phyloP scores from a whole-genome alignment of 805 yeast species.

The Candida xiaguanensis region DNA sequence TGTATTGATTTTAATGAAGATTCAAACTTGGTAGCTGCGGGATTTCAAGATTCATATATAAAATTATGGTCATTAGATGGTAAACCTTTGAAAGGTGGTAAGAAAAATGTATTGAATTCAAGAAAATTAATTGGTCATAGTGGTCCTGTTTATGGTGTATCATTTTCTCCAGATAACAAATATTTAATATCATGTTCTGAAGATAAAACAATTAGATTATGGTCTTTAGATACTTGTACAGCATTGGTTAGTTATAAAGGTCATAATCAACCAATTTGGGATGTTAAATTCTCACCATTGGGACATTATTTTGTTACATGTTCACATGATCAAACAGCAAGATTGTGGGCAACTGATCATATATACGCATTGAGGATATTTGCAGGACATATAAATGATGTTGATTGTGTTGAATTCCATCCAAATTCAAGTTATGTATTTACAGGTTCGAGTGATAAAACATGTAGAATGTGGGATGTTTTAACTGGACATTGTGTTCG shows the following conservation, averaged over 20 bases:
- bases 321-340: constrained; percentile 95
- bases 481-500: constrained; percentile 85
- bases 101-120: constrained; percentile 42
- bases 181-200: constrained; percentile 81
- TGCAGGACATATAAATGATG: constrained; percentile 97
- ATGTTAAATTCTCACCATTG: constrained; percentile 86
- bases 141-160: constrained; percentile 88
- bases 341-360: constrained; percentile 97
- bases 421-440: constrained; percentile 93
- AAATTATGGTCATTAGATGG: constrained; percentile 95
- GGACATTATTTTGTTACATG: constrained; percentile 99
- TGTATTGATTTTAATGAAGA: constrained; percentile 84
- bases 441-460: constrained; percentile 94
- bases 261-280: constrained; percentile 97
- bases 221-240: constrained; percentile 91
- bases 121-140: constrained; percentile 82
- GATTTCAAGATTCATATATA: constrained; percentile 88
- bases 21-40: constrained; percentile 84
- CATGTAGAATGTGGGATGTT: constrained; percentile 98
- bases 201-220: constrained; percentile 85
- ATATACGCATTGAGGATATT: constrained; percentile 92
- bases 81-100: constrained; percentile 62
- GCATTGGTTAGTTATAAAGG: constrained; percentile 93
- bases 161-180: constrained; percentile 86
- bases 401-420: constrained; percentile 91